Evolutionary conservation across 768 basidiomycete genomes (phyloP), one percentile per base, ranked within the genome.

Genomic region (Panaeolus cyanescens): DNA sequence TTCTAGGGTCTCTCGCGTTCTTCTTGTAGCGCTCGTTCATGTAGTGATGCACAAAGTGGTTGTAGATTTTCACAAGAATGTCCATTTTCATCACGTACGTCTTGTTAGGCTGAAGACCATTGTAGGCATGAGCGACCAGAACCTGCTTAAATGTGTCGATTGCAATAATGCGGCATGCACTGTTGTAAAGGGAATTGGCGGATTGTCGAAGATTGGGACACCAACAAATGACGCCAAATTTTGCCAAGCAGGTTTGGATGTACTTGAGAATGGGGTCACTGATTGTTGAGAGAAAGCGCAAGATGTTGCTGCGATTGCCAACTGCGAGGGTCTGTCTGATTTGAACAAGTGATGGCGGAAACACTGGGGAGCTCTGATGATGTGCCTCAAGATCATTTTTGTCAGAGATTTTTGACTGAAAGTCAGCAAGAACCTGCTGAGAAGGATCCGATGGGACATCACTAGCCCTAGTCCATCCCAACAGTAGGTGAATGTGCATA

Each of bases 161-260:
- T 1, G 54, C 54, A 33, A 30, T 17, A 25, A 55, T 55, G n/a
- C 56, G 36, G 13, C 56, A 57, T 13, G 56, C 56, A 7, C 10
- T 12, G 10, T 57, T 57, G 31, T 57, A 57, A 15, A 57, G 36
- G 20, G 22, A 30, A 17, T 57, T 20, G 19, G 56, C 15, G 5
- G 36, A 20, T 39, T 57, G 56, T 28, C 37, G 37, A 13, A 57
- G 56, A 30, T 57, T 36, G 20, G 56, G 56, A 19, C 36, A 39
- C 34, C 34, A 57, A 36, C 15, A 28, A 17, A 17, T 17, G 28
- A 57, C 6, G 13, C 32, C 56, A 39, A 36, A 40, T 39, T 57
- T 57, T 25, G 37, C 54, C 5, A 54, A 17, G 7, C 19, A 20
- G 28, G 20, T 32, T 30, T 54, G n/a, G 28, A 54, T 30, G 25